A percentile compares a stretch with the other conserved stretches of the same genome.
Conservation (phyloP, 164 flowering plant species). For the Echeveria elegans region DNA sequence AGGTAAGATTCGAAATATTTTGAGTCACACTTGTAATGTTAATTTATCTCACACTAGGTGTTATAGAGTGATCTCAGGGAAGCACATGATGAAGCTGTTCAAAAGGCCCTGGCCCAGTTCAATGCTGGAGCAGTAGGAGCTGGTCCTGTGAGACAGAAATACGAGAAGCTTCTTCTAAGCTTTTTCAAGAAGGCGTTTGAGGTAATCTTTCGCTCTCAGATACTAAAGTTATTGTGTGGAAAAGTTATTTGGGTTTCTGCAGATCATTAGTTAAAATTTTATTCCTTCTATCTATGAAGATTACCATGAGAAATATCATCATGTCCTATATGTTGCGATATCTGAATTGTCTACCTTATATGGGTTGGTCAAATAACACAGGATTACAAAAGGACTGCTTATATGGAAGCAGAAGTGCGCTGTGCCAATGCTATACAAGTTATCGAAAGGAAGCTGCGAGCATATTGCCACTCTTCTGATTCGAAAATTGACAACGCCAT, state of each 20-base stretch:
- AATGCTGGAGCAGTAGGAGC: conserved; percentile 78
- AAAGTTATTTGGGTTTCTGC: not conserved
- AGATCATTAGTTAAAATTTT: too few relatives aligned
- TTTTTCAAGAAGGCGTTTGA: conserved; percentile 80
- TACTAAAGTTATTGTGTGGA: not conserved
- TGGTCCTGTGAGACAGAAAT: conserved; percentile 77
- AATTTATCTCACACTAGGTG: conserved; percentile 14
- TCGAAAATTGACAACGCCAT: conserved; percentile 63
- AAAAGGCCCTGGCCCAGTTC: conserved; percentile 63
- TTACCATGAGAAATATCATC: not conserved
- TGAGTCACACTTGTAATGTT: conserved; percentile 1
- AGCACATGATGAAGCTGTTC: conserved; percentile 83
- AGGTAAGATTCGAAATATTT: conserved; percentile 39
- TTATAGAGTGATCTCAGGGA: conserved; percentile 72
- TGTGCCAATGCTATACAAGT: conserved; percentile 62
- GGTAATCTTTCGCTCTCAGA: conserved; percentile 31
- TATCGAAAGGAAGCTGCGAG: conserved; percentile 86
- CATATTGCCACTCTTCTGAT: conserved; percentile 72
- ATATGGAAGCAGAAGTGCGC: conserved; percentile 67
- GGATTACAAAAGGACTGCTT: conserved; percentile 84
- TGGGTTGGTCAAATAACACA: conserved; percentile 25
- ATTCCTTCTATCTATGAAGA: not conserved
- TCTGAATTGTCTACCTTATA: not conserved
- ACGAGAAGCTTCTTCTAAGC: conserved; percentile 66
- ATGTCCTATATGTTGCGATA: not conserved